Conservation (phyloP, 768 basidiomycete species). For the Russula olivacea region DNA sequence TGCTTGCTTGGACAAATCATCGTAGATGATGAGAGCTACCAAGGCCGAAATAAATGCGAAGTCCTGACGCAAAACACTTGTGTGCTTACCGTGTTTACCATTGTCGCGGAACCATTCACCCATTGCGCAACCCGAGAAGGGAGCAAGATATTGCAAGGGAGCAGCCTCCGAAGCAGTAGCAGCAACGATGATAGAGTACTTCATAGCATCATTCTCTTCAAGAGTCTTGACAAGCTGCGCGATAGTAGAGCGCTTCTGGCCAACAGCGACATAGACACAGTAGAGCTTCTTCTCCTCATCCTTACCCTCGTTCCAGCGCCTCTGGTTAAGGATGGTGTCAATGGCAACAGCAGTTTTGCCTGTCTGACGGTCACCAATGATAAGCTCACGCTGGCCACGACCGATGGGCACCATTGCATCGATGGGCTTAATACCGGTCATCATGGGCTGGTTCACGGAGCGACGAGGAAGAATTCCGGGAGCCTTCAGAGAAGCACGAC, state of each 20-base stretch:
- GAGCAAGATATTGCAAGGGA: conserved; percentile 98
- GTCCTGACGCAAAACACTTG: background rate
- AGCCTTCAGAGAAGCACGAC: conserved; percentile 96
- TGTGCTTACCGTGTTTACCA: conserved; percentile 87
- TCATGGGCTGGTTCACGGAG: conserved; percentile 99
- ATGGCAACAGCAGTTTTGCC: conserved; percentile 99
- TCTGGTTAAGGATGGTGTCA: conserved; percentile 99
- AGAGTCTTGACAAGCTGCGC: conserved; percentile 99
- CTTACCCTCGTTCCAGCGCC: conserved; percentile 97
- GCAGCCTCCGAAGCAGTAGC: conserved; percentile 99
- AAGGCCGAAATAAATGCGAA: background rate
- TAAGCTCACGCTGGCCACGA: conserved; percentile 99
- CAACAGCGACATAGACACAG: conserved; percentile 99
- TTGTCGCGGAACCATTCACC: conserved; percentile 99
- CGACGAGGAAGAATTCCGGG: conserved; percentile 99
- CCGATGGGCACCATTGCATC: conserved; percentile 99
- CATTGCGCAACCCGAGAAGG: conserved; percentile 99
- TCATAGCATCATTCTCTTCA: conserved; percentile 99
- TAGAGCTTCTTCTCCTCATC: conserved; percentile 98
- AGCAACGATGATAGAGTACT: conserved; percentile 99
- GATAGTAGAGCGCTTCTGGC: conserved; percentile 99
- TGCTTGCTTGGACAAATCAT: conserved; percentile 99
- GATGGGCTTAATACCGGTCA: conserved; percentile 99
- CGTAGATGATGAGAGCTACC: conserved; percentile 93
- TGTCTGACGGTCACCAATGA: conserved; percentile 99